Conservation (phyloP, 352 stramenopile genomes). For the Phytophthora crassamura region DNA sequence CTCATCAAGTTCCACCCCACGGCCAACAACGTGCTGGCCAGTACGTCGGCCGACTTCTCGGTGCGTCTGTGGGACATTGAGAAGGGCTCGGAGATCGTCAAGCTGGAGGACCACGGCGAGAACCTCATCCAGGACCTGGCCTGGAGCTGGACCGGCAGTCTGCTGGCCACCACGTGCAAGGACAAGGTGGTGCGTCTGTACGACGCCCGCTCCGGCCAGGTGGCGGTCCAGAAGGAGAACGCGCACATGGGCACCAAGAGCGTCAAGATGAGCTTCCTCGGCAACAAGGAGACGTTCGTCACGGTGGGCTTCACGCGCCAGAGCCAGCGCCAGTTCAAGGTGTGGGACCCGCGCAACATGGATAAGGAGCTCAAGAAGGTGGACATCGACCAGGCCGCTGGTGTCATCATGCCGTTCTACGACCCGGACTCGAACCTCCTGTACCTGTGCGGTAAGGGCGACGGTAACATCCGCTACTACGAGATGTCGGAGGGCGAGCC, state of each 20-base stretch:
- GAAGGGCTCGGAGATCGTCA: conserved; percentile 91
- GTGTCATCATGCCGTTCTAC: conserved; percentile 99
- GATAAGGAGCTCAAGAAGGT: conserved; percentile 95
- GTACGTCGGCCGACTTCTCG: conserved; percentile 95
- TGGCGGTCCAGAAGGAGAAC: conserved; percentile 82
- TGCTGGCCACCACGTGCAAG: conserved; percentile 97
- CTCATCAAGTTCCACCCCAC: conserved; percentile 98
- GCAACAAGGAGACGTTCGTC: conserved; percentile 95
- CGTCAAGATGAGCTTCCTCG: conserved; percentile 97
- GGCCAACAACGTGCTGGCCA: conserved; percentile 97
- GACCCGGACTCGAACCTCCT: conserved; percentile 98
- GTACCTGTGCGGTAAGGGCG: conserved; percentile 97
- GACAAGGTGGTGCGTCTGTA: conserved; percentile 98
- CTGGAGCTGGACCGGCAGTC: conserved; percentile 97
- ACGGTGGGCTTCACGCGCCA: conserved; percentile 98
- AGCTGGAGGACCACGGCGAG: conserved; percentile 84
- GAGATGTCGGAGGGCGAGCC: conserved; percentile 97
- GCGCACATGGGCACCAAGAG: conserved; percentile 98
- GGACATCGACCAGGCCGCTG: conserved; percentile 97
- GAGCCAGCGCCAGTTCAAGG: conserved; percentile 94
- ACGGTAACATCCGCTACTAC: conserved; percentile 99
- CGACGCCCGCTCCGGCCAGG: conserved; percentile 92
- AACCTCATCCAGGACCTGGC: conserved; percentile 98
- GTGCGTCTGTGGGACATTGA: conserved; percentile 99
- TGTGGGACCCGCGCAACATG: conserved; percentile 89